phyloP scores from a whole-genome alignment of 208 protist species.

The Strigomonas culicis region DNA sequence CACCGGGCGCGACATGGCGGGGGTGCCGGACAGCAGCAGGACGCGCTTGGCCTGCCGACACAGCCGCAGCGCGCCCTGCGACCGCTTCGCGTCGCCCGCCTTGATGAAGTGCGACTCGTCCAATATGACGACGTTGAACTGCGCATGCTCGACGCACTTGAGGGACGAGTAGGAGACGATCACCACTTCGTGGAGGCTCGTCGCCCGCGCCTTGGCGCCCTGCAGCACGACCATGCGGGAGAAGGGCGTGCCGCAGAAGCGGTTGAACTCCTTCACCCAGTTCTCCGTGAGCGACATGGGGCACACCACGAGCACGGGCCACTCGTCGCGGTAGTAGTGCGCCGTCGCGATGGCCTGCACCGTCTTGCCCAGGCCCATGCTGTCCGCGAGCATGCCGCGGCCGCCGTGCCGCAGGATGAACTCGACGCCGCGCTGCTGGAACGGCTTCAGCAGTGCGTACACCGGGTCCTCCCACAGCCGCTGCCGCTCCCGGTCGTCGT shows the following conservation, averaged over 20 bases:
- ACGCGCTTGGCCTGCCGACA: slow-evolving; percentile 64
- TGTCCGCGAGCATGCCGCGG: slow-evolving; percentile 93
- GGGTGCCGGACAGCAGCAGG: slow-evolving; percentile 93
- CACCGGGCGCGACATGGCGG: slow-evolving; percentile 91
- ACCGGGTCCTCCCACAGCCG: slow-evolving; percentile 63
- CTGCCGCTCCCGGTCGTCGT: slow-evolving; percentile 16
- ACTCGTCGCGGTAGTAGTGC: slow-evolving; percentile 90
- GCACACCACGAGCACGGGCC: slow-evolving; percentile 94
- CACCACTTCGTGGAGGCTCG: slow-evolving; percentile 53
- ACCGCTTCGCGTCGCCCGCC: slow-evolving; percentile 72
- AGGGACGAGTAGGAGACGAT: slow-evolving; percentile 84
- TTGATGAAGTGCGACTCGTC: slow-evolving; percentile 98
- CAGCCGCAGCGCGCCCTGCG: slow-evolving; percentile 72
- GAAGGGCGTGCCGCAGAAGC: slow-evolving; percentile 77
- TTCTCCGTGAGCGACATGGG: slow-evolving; percentile 91
- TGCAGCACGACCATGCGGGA: slow-evolving; percentile 72
- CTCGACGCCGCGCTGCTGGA: slow-evolving; percentile 76
- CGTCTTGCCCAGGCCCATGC: slow-evolving; percentile 97
- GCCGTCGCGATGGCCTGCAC: slow-evolving; percentile 93
- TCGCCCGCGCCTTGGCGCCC: slow-evolving; percentile 34
- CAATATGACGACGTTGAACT: slow-evolving; percentile 89
- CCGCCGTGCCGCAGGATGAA: slow-evolving; percentile 78
- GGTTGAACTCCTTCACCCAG: slow-evolving; percentile 91
- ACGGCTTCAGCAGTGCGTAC: slow-evolving; percentile 64
- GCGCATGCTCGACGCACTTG: slow-evolving; percentile 50